Evolutionary conservation across 1,284 basidiomycete genomes (phyloP).

Genomic region (Coniferiporia sulphurascens): DNA sequence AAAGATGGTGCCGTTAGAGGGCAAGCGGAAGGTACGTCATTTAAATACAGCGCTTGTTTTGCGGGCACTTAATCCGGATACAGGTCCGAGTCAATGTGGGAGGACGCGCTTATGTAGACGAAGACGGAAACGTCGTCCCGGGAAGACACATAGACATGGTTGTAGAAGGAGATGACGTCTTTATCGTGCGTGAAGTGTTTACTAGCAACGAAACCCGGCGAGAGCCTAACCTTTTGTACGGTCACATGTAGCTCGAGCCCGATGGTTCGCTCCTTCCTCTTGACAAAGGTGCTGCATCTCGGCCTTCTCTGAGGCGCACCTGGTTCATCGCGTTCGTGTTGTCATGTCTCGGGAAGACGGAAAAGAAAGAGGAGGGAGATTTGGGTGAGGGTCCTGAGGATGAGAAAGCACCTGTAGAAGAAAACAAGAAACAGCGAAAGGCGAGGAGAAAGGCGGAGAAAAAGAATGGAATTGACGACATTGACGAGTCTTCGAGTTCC

Average conservation of each 20-base stretch:
- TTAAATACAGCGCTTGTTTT: not conserved
- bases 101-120: conserved; percentile 45
- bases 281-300: conserved; percentile 41
- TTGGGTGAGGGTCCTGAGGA: conserved; percentile 24
- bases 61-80: not conserved
- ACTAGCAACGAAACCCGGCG: conserved; percentile 1
- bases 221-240: conserved; percentile 27
- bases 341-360: conserved; percentile 31
- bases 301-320: conserved; percentile 44
- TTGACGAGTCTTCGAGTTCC: conserved; percentile 29
- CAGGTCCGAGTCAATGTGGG: conserved; percentile 70
- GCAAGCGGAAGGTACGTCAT: conserved; percentile 57
- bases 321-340: conserved; percentile 45
- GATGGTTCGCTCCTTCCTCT: conserved; percentile 51
- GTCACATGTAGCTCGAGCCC: conserved; percentile 31
- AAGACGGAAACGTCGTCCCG: conserved; percentile 45
- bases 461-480: conserved; percentile 20
- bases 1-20: conserved; percentile 54
- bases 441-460: conserved; percentile 20
- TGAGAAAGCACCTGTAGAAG: conserved; percentile 21
- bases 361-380: conserved; percentile 22
- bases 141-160: conserved; percentile 67
- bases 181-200: conserved; percentile 52
- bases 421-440: conserved; percentile 29
- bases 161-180: conserved; percentile 68